phyloP scores from a whole-genome alignment of 2,329 filamentous ascomycete genomes.

The Talaromyces atroroseus region DNA sequence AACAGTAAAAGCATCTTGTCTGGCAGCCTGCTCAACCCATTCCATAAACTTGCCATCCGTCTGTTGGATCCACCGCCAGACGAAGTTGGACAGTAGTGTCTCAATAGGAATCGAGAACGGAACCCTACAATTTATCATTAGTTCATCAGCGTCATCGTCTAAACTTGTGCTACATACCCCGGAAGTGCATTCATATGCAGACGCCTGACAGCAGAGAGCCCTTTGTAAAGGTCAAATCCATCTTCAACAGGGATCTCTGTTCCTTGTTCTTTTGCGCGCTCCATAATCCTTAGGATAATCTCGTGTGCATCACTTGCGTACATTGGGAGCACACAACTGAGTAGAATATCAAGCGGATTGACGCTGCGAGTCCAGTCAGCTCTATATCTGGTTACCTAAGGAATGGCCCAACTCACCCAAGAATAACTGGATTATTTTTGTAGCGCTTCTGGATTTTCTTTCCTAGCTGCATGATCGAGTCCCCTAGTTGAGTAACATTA shows the following conservation, averaged over 20 bases:
- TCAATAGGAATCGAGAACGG: constrained; percentile 87
- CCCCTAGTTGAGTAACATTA: constrained; percentile 83
- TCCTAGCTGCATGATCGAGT: constrained; percentile 76
- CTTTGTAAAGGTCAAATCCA: constrained; percentile 88
- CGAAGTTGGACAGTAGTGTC: constrained; percentile 78
- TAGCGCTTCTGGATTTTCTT: constrained; percentile 91
- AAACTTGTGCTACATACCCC: constrained; percentile 31
- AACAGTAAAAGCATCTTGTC: constrained; percentile 80
- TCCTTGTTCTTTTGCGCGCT: constrained; percentile 61
- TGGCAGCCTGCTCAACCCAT: constrained; percentile 86
- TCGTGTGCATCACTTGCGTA: constrained; percentile 87
- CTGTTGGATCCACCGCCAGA: constrained; percentile 87
- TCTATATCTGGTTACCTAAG: background rate
- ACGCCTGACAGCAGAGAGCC: constrained; percentile 75
- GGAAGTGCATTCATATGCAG: constrained; percentile 75
- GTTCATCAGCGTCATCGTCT: background rate
- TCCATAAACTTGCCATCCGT: constrained; percentile 73
- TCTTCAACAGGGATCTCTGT: constrained; percentile 82
- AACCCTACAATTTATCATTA: constrained; percentile 31
- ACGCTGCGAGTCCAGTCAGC: constrained; percentile 33
- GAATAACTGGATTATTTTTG: constrained; percentile 76
- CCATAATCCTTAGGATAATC: constrained; percentile 74
- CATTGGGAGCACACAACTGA: constrained; percentile 77
- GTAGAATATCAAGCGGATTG: constrained; percentile 63
- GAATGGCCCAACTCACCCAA: constrained; percentile 52